Percentiles rank a stretch among this genome's conserved stretches.
These are phyloP conservation scores for Grigorovia humatica DNA, from an alignment of 805 yeast species.

Conservation along the genomic window DNA sequence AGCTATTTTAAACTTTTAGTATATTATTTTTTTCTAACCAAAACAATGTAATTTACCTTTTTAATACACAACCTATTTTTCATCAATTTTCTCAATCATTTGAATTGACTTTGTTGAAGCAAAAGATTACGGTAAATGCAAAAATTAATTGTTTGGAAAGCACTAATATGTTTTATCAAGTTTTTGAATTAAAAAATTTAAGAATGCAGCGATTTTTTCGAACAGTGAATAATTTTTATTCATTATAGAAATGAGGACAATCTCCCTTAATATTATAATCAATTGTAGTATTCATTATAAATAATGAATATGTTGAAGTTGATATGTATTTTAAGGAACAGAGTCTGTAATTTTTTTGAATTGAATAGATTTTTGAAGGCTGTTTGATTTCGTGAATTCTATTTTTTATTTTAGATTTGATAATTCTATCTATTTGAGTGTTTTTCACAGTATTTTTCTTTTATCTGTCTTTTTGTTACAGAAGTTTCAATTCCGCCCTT, in stretches of 20 bases:
- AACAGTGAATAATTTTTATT: not conserved
- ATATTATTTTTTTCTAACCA: not conserved
- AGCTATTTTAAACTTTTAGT: not conserved
- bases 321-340: not conserved
- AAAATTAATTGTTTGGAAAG: not conserved
- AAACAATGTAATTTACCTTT: not conserved
- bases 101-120: slow-evolving; percentile 8
- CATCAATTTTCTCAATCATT: not conserved
- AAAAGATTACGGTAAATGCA: too few species aligned
- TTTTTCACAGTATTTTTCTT: not conserved
- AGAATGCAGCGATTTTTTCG: not conserved
- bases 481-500: not conserved
- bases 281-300: not conserved
- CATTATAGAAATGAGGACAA: slow-evolving; percentile 5
- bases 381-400: not conserved
- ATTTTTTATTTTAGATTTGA: not conserved
- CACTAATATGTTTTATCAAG: not conserved
- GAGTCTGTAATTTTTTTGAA: not conserved
- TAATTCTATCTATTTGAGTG: not conserved
- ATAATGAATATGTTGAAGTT: not conserved
- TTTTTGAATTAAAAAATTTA: not conserved
- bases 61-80: not conserved
- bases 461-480: slow-evolving; percentile 1
- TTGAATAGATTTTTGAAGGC: not conserved
- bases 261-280: not conserved